Evolutionary conservation across 2,329 filamentous ascomycete species (phyloP).

Genomic region (Ophiostoma perfectum): DNA sequence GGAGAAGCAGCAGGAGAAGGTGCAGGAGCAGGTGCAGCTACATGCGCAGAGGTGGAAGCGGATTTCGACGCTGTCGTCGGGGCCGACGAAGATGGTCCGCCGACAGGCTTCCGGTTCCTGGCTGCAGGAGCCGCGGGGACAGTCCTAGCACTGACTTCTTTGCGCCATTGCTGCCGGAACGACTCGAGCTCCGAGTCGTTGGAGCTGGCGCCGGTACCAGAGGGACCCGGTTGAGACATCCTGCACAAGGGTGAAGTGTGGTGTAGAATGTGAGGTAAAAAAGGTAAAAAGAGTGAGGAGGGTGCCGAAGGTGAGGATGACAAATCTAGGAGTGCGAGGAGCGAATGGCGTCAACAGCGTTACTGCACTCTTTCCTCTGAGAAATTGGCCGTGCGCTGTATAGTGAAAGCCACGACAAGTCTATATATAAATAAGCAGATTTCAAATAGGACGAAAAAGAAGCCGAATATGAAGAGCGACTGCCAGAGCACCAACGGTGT

Average conservation of each 20-base stretch:
- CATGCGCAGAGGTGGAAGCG: not conserved
- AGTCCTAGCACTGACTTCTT: slow-evolving; percentile 59
- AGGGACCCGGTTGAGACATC: slow-evolving; percentile 21
- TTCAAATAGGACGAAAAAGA: no score
- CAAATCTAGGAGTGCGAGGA: slow-evolving; percentile 16
- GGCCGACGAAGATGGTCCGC: not conserved
- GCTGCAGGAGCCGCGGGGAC: not conserved
- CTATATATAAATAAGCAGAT: no score
- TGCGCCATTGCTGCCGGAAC: slow-evolving; percentile 80
- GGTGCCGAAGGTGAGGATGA: slow-evolving; percentile 14
- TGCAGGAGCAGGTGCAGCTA: not conserved
- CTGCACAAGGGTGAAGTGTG: not conserved
- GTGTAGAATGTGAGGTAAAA: not conserved
- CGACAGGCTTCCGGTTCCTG: not conserved
- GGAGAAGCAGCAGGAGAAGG: not conserved
- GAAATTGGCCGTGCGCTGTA: no score
- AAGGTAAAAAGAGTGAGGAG: not conserved
- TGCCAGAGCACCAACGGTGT: no score
- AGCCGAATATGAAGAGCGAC: no score
- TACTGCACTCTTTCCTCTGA: slow-evolving; percentile 24
- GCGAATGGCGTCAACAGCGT: not conserved
- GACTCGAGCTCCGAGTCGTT: slow-evolving; percentile 70
- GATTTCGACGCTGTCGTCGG: not conserved
- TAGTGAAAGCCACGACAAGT: no score
- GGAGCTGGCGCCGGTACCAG: slow-evolving; percentile 25